Base-by-base conservation (phyloP, 495 filamentous ascomycete species). In the Penicillium cosmopolitanum region DNA sequence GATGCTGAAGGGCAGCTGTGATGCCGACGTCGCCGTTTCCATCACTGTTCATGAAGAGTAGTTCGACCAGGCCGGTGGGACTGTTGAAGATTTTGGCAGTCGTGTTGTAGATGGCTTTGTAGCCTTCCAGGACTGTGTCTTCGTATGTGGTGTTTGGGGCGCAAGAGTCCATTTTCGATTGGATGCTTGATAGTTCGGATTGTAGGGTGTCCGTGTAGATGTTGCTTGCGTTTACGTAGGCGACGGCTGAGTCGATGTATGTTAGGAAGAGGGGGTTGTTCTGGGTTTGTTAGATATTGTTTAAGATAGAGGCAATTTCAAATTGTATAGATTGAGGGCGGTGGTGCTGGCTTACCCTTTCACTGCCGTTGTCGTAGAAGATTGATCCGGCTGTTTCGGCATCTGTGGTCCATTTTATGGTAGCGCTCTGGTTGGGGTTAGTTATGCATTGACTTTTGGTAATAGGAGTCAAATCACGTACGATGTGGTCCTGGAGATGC, bases 401-500 rank as follows among this genome's bases (percentile, higher is more conserved):
- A 36, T 65, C 57, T 9, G 66, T 68, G 31, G 43, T 66, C 63
- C 58, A 72, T 53, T 51, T 74, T 19, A 72, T 59, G 10, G 69
- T 74, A 12, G 71, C 69, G 34, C 67, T 73, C 71, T 74, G 54
- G 28, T 31, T 31, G 28, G 28, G 28, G 28, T 31, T 31, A 31
- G 28, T 31, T 31, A 31, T 31, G 28, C 4, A 31, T 31, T 31
- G 5, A 3, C 19, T 7, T 9, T 21, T 10, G 15, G n/a, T 8
- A 21, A 40, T 8, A 34, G 2, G 4, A 44, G 40, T 56, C 8
- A 7, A 31, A 31, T 2, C 57, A 65, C 79, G 63, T 42, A 74
- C 66, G 1, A 76, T 53, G 55, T 82, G 79, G 51, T 82, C 81
- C 51, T 83, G 80, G 18, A 82, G 68, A 52, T 83, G 80, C 28